Conservation (phyloP, 345 rosid species). For the Rhodomyrtus tomentosa region DNA sequence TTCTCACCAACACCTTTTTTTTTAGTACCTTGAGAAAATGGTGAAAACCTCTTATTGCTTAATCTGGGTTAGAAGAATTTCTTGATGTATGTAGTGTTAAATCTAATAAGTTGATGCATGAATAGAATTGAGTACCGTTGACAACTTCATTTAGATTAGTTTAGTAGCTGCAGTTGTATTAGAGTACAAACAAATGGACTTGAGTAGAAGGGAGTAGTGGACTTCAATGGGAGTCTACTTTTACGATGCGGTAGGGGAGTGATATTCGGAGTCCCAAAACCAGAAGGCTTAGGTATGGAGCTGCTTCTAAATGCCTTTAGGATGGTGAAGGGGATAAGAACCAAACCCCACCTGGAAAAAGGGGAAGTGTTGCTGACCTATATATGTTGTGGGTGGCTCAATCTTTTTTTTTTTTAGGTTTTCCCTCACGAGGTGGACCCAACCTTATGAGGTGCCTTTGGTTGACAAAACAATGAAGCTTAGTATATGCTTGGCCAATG, state of each 20-base stretch:
- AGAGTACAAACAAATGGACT: not conserved
- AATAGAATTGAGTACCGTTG: not conserved
- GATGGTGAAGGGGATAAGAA: not conserved
- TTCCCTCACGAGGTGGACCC: not conserved
- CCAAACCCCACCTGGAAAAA: not conserved
- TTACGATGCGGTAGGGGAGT: not conserved
- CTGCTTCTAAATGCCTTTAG: not conserved
- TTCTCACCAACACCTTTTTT: not conserved
- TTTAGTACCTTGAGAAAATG: not conserved
- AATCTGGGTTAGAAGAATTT: not conserved
- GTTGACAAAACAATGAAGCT: not conserved
- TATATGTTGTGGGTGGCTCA: not conserved
- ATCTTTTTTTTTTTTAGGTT: no score
- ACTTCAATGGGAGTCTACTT: not conserved
- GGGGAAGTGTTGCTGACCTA: not conserved
- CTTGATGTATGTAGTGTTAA: not conserved
- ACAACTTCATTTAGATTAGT: not conserved
- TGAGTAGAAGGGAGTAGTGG: not conserved
- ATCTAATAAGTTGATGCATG: not conserved
- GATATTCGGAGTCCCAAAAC: not conserved
- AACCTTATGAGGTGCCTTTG: not conserved
- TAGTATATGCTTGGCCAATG: not conserved
- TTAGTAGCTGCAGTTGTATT: not conserved
- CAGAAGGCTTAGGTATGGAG: not conserved
- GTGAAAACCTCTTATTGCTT: not conserved